These are phyloP conservation scores for Bryum argenteum DNA, from an alignment of 225 moss, liverwort and hornwort genomes.

Conservation along the genomic window DNA sequence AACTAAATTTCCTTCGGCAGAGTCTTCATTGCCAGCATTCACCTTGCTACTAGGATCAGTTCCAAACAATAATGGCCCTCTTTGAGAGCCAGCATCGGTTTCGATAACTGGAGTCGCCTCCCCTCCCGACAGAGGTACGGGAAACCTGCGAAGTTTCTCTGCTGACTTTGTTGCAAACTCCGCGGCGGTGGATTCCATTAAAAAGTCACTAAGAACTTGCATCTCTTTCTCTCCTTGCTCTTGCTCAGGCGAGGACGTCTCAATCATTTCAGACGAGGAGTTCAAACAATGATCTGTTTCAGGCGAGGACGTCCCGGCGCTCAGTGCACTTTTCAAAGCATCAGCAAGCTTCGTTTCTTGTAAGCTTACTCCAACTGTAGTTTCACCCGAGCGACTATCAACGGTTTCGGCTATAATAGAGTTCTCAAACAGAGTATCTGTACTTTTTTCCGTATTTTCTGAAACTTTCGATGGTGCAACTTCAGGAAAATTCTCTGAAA, in stretches of 20 bases:
- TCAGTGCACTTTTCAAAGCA: constrained; percentile 45
- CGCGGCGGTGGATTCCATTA: constrained; percentile 40
- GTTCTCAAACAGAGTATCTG: constrained; percentile 40
- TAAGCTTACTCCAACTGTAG: constrained; percentile 42
- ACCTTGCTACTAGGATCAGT: constrained; percentile 38
- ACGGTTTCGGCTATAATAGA: constrained; percentile 33
- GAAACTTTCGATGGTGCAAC: constrained; percentile 36
- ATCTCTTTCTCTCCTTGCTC: constrained; percentile 30
- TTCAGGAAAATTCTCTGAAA: constrained; percentile 63
- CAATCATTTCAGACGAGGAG: constrained; percentile 36
- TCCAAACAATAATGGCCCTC: constrained; percentile 55
- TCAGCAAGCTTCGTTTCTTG: constrained; percentile 41
- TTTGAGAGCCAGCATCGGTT: constrained; percentile 36
- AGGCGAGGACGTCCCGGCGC: constrained; percentile 27
- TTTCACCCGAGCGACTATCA: constrained; percentile 50
- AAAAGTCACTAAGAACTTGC: constrained; percentile 44
- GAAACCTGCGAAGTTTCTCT: constrained; percentile 81
- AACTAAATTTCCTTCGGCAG: constrained; percentile 42
- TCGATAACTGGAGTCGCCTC: constrained; percentile 51
- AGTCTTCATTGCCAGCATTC: constrained; percentile 39
- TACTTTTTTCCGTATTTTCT: constrained; percentile 37
- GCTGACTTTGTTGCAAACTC: constrained; percentile 41
- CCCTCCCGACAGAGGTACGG: constrained; percentile 74
- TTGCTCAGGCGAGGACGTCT: constrained; percentile 36
- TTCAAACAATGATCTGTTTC: constrained; percentile 24